Conservation (phyloP, 441 rosid genomes). For the Adansonia rubrostipa region DNA sequence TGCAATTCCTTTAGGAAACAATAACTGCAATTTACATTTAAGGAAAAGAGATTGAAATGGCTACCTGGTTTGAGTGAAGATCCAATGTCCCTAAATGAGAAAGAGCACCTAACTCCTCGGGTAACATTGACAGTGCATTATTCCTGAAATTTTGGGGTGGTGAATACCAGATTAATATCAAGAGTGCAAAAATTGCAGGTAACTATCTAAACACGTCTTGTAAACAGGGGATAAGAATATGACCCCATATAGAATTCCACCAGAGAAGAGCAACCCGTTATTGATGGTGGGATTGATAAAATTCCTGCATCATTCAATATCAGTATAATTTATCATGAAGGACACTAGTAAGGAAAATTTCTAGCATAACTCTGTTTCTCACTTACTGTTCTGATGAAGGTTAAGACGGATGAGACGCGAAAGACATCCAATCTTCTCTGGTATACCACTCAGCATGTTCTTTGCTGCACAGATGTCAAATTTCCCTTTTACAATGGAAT, state of each 20-base stretch:
- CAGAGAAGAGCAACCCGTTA: slow-evolving; percentile 76
- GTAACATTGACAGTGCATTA: slow-evolving; percentile 66
- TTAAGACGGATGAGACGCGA: slow-evolving; percentile 86
- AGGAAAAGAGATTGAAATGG: slow-evolving; percentile 23
- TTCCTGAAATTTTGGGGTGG: slow-evolving; percentile 55
- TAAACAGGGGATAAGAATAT: slow-evolving; percentile 38
- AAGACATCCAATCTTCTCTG: slow-evolving; percentile 77
- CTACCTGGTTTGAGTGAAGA: slow-evolving; percentile 87
- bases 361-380: slow-evolving; percentile 23
- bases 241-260: slow-evolving; percentile 90
- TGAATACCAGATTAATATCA: slow-evolving; percentile 33
- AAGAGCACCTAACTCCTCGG: slow-evolving; percentile 69
- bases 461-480: slow-evolving; percentile 55
- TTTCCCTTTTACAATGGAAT: slow-evolving; percentile 17
- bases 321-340: slow-evolving; percentile 24
- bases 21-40: neutral
- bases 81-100: slow-evolving; percentile 78
- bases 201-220: slow-evolving; percentile 14
- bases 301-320: slow-evolving; percentile 55
- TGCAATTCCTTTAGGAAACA: neutral
- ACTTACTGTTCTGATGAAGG: slow-evolving; percentile 92
- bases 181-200: slow-evolving; percentile 27
- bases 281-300: slow-evolving; percentile 66
- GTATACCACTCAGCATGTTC: slow-evolving; percentile 69
- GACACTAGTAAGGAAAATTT: slow-evolving; percentile 12